These are phyloP conservation scores for Cicer pinnatifidum DNA, from an alignment of 306 rosid species.

Conservation along the genomic window DNA sequence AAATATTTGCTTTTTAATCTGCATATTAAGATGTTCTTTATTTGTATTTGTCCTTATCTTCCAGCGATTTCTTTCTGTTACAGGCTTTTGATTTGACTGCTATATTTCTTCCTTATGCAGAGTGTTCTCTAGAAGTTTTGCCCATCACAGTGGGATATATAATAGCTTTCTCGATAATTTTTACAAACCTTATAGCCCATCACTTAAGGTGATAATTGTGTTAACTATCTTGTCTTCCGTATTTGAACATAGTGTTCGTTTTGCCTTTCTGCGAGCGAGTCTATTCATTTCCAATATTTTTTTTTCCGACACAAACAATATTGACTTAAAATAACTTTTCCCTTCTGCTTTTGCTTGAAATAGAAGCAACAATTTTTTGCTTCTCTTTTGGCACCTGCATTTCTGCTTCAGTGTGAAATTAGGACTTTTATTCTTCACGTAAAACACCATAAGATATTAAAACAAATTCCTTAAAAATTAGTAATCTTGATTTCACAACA, in stretches of 20 bases:
- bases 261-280: not conserved
- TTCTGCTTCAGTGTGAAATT: slow-evolving; percentile 12
- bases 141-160: slow-evolving; percentile 4
- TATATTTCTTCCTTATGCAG: not conserved
- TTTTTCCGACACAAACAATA: not conserved
- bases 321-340: not conserved
- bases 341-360: slow-evolving; percentile 1
- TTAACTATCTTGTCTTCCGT: not conserved
- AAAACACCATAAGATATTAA: slow-evolving; percentile 12
- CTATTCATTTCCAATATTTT: not conserved
- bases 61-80: not conserved
- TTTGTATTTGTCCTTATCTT: slow-evolving; percentile 7
- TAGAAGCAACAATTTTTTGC: slow-evolving; percentile 12
- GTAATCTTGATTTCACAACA: slow-evolving; percentile 25
- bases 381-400: not conserved
- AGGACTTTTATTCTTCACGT: slow-evolving; percentile 20
- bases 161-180: not conserved
- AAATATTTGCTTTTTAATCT: slow-evolving; percentile 23
- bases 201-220: slow-evolving; percentile 17
- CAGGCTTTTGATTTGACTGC: not conserved
- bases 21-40: slow-evolving; percentile 29
- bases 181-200: not conserved
- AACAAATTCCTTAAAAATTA: not conserved
- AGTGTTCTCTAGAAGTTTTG: slow-evolving; percentile 33
- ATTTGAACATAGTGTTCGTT: slow-evolving; percentile 2